Evolutionary conservation across 2,329 filamentous ascomycete species (phyloP), one percentile per base, ranked within the genome.

Genomic region (Sporothrix globosa): DNA sequence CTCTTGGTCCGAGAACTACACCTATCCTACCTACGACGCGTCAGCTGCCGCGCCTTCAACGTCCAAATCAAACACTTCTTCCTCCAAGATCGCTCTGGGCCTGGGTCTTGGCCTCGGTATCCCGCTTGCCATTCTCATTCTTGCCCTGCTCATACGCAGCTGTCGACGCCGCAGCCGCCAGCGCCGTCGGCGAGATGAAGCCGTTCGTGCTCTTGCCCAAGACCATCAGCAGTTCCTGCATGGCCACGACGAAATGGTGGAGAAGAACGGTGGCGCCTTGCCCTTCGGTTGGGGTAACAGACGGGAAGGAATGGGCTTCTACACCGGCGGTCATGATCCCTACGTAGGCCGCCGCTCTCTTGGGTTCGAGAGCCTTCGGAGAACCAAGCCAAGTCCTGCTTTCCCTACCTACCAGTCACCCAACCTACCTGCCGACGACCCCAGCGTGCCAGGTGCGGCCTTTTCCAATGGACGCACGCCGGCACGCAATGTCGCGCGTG

Each of bases 41-140:
- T 72, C 69, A 19, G 70, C 61, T 21, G 48, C 75, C 4, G 21
- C 69, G 10, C 11, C 69, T 2, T 67, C 69, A 2, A 34, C 52
- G 2, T 21, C 69, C 7, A 67, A 70, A 17, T 67, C 73, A 7
- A 41, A 63, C 13, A 68, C 61, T 73, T 50, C 78, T 73, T 69
- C 74, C 34, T 82, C 82, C 72, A 85, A 84, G 63, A 79, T 90
- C 4, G 88, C 89, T 0, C 80, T 92, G 0, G 89, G 89, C 0
- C 79, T 90, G 2, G 90, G 90, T 0, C 77, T 92, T 1, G 90
- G 90, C 1, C 78, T 93, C 1, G 90, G 89, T 1, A 76, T 90
- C 1, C 80, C 85, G 0, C 80, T 86, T 1, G 75, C 87, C 2
- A 72, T 88, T 0, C 79, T 88, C 0, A 79, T 84, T 0, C 73